Base-by-base conservation (phyloP, 2,329 filamentous ascomycete species). In the Fusarium sp. region DNA sequence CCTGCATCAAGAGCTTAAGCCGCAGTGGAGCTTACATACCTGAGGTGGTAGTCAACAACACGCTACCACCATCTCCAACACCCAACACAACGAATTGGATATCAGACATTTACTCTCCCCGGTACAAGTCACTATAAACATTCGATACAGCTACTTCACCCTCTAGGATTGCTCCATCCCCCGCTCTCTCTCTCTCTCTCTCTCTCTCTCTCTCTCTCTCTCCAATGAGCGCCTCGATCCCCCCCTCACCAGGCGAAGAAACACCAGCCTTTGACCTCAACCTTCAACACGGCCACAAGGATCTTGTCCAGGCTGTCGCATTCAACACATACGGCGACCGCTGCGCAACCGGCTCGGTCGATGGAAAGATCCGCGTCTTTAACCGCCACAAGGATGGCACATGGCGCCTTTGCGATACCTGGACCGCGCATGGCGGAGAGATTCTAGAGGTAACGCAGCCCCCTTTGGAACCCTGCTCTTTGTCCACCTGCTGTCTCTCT, bases 291-390 rank as follows among this genome's bases (percentile, higher is more conserved):
- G 88, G 88, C 67, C 90, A 93, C 76, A 85, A 87, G 70, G 91
- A 96, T 73, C 83, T 95, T 39, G 90, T 96, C 47, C 88, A 93
- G 64, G 89, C 92, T 51, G 88, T 94, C 59, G 89, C 92, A 66
- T 96, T 96, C 83, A 97, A 97, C 76, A 88, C 88, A 66, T 96
- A 96, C 75, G 94, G 93, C 68, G 93, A 92, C 70, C 91, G 93
- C 67, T 93, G 94, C 80, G 91, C 93, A 37, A 95, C 93, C 3
- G 93, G 92, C 31, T 95, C 92, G 15, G 91, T 94, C 15, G 94
- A 98, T 75, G 94, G 96, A 75, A 92, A 90, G 74, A 89, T 98
- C 70, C 92, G 93, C 72, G 90, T 97, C 61, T 97, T 94, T 84
- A 92, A 94, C 76, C 84, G 89, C 43, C 89, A 95, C 72, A 88